Percentiles rank a stretch among this genome's conserved stretches.
Conservation (phyloP, 441 rosid species). For the Breynia disticha region DNA sequence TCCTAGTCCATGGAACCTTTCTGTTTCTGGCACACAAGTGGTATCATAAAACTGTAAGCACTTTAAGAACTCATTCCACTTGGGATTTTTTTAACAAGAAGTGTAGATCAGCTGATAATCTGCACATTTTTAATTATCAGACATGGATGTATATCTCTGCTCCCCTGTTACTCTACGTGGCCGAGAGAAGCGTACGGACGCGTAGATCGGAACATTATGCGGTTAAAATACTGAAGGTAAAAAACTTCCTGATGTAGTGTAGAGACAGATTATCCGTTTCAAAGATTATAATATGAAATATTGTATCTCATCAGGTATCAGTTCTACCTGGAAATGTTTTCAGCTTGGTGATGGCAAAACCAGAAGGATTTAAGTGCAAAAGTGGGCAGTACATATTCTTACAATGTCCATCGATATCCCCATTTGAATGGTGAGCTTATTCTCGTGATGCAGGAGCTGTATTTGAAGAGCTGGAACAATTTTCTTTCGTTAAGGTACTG, state of each 20-base stretch:
- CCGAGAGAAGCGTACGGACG: conserved; percentile 52
- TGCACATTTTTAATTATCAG: conserved; percentile 14
- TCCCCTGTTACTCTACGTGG: conserved; percentile 45
- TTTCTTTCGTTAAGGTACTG: no score
- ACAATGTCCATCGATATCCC: conserved; percentile 59
- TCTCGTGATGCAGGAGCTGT: no score
- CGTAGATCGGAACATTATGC: conserved; percentile 58
- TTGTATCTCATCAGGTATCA: conserved; percentile 83
- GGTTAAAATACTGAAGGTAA: conserved; percentile 66
- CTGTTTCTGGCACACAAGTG: conserved; percentile 61
- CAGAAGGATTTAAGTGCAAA: conserved; percentile 64
- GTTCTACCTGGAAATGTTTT: conserved; percentile 80
- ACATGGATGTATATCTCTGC: conserved; percentile 88
- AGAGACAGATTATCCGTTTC: no score
- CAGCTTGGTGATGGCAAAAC: conserved; percentile 66
- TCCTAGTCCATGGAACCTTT: conserved; percentile 50
- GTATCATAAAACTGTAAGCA: conserved; percentile 59
- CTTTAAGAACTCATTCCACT: background rate
- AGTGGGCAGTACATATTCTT: conserved; percentile 84
- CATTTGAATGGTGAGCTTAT: conserved; percentile 27
- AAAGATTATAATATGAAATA: background rate
- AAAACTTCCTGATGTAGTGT: no score
- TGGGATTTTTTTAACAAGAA: background rate
- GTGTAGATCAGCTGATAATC: no score
- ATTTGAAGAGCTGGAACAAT: no score